Base-by-base conservation (phyloP, 1,284 basidiomycete genomes). In the Neonothopanus nambi region DNA sequence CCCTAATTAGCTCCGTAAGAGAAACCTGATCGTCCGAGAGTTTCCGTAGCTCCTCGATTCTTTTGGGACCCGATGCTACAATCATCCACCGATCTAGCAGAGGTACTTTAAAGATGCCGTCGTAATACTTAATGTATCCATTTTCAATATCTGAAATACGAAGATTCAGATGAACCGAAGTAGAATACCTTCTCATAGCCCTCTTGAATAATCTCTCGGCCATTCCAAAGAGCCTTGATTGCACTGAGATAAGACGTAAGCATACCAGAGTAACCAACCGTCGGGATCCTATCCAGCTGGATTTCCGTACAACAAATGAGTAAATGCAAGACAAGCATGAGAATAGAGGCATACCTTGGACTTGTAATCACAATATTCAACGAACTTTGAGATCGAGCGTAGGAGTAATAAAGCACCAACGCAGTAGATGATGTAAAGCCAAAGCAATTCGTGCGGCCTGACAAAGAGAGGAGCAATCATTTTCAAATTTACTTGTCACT, bases 1-100 rank as follows among this genome's bases (percentile, higher is more conserved):
- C 65, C 4, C 51, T 51, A 12, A 59, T 46, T 13, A 63, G 65
- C n/a, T 63, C 64, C 4, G 48, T 44, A 40, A 70, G 67, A 11
- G 65, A 69, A 1, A 73, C 53, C 9, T 62, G 60, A 11, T 70
- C 62, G 26, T 70, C 70, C 1, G 65, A 61, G 0, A 67, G 65
- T 41, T 61, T 67, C 13, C 65, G 63, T 4, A 74, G 51, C 40
- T 74, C 71, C 1, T 73, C 68, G 2, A 70, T 59, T 49, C 68
- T 60, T 38, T 65, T 57, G 0, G 60, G 56, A 4, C 63, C 67
- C 17, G 59, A 62, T 11, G 70, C 63, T 4, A 72, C 54, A n/a
- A 72, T 57, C 2, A 61, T 45, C 71, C 69, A 73, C 1, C 56
- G 49, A 35, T 62, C 59, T 2, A 66, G 41, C 17, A 61, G 44